phyloP scores from a whole-genome alignment of 2,329 filamentous ascomycete genomes.

The Colletotrichum euphorbiae region DNA sequence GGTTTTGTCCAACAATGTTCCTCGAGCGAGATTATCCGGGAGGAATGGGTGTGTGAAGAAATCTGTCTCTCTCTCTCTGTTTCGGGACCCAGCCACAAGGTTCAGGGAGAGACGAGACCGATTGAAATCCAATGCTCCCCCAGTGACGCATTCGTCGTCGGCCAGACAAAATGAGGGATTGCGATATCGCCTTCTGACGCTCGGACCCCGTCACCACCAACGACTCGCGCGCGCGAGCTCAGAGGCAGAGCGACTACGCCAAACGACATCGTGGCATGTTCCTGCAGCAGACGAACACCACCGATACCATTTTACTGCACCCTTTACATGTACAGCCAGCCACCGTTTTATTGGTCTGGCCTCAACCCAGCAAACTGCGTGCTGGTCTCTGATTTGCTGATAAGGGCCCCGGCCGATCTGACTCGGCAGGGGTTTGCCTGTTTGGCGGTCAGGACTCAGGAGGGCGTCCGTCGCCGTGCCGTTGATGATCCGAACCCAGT shows the following conservation, averaged over 20 bases:
- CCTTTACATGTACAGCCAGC: conserved; percentile 18
- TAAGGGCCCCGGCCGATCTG: not conserved
- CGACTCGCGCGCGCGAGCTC: not conserved
- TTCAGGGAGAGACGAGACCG: not conserved
- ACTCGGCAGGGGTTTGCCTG: not conserved
- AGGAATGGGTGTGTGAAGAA: conserved; percentile 10
- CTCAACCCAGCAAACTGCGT: conserved; percentile 3
- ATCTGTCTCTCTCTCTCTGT: not conserved
- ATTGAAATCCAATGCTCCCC: not conserved
- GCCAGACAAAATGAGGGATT: conserved; percentile 16
- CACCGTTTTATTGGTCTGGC: conserved; percentile 25
- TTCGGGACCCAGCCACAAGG: conserved; percentile 19
- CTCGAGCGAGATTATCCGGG: not conserved
- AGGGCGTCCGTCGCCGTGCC: not conserved
- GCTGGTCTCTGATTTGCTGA: conserved; percentile 11
- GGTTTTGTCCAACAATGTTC: conserved; percentile 9
- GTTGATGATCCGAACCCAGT: not conserved
- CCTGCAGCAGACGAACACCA: conserved; percentile 19
- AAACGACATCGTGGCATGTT: not conserved
- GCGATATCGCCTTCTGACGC: conserved; percentile 20
- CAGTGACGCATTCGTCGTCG: conserved; percentile 24
- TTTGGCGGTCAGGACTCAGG: conserved; percentile 11
- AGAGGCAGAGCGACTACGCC: not conserved
- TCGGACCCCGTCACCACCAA: conserved; percentile 13
- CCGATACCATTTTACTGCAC: not conserved